These are phyloP conservation scores for Xerocomus brunneocitrinus DNA, from an alignment of 768 basidiomycete species.

Conservation along the genomic window DNA sequence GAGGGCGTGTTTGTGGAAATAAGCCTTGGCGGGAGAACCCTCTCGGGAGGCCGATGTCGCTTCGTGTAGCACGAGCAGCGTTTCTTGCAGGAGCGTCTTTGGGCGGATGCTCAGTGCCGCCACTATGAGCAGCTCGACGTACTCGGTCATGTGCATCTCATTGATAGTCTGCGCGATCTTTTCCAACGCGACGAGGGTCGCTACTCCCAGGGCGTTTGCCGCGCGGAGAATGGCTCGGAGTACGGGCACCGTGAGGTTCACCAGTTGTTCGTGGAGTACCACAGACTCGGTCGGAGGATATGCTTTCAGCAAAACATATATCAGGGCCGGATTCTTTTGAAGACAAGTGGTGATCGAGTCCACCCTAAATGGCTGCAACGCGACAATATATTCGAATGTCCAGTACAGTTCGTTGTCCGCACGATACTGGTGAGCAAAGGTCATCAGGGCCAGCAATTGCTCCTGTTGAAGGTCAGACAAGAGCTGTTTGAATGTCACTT, in stretches of 20 bases:
- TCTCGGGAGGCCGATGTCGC: slow-evolving; percentile 27
- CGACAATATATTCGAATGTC: slow-evolving; percentile 41
- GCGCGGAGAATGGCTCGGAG: slow-evolving; percentile 48
- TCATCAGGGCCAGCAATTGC: slow-evolving; percentile 16
- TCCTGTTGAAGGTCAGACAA: slow-evolving; percentile 20
- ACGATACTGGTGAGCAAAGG: slow-evolving; percentile 40
- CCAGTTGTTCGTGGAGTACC: slow-evolving; percentile 27
- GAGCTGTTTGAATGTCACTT: slow-evolving; percentile 16
- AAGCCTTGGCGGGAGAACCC: slow-evolving; percentile 28
- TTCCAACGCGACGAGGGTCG: slow-evolving; percentile 55
- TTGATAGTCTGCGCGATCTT: slow-evolving; percentile 47
- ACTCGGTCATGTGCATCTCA: slow-evolving; percentile 36
- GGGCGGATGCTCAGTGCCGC: slow-evolving; percentile 49
- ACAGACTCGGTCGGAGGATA: slow-evolving; percentile 43
- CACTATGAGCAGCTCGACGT: slow-evolving; percentile 51
- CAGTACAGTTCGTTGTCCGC: slow-evolving; percentile 52
- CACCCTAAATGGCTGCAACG: slow-evolving; percentile 25
- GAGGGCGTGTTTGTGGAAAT: slow-evolving; percentile 53
- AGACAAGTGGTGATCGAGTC: slow-evolving; percentile 39
- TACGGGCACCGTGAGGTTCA: slow-evolving; percentile 30
- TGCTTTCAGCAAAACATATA: slow-evolving; percentile 46
- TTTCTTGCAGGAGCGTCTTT: slow-evolving; percentile 50
- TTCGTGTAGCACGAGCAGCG: slow-evolving; percentile 57
- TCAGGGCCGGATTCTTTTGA: slow-evolving; percentile 49
- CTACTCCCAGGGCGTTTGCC: slow-evolving; percentile 51